Percentiles rank a stretch among this genome's conserved stretches.
Conservation (phyloP, 225 moss, liverwort and hornwort genomes). For the Lunularia cruciata region DNA sequence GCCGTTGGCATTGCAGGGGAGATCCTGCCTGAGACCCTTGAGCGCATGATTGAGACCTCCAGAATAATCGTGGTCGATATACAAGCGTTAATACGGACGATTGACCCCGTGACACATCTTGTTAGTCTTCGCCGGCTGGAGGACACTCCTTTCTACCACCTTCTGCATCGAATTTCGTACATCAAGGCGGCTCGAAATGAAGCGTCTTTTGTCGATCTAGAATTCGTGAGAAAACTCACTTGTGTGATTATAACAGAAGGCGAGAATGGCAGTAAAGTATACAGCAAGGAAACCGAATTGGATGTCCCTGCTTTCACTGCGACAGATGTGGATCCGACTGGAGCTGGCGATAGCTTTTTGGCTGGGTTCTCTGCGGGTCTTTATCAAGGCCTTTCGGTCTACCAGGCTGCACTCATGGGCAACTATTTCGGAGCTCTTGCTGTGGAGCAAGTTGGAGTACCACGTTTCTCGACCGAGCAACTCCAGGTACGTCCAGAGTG, state of each 20-base stretch:
- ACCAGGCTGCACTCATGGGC: slow-evolving; percentile 86
- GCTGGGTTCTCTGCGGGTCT: slow-evolving; percentile 94
- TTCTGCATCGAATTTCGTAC: slow-evolving; percentile 66
- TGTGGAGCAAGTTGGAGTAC: slow-evolving; percentile 88
- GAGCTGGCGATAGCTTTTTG: slow-evolving; percentile 96
- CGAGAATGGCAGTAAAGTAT: slow-evolving; percentile 82
- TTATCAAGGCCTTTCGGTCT: slow-evolving; percentile 74
- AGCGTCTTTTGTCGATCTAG: slow-evolving; percentile 78
- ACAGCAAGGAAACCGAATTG: slow-evolving; percentile 66
- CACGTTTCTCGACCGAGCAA: slow-evolving; percentile 67
- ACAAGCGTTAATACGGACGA: slow-evolving; percentile 87
- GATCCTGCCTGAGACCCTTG: slow-evolving; percentile 77
- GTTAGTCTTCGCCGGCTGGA: slow-evolving; percentile 76
- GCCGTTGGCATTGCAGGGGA: slow-evolving; percentile 92
- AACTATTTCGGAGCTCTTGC: slow-evolving; percentile 96
- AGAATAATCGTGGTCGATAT: slow-evolving; percentile 83
- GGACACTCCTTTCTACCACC: slow-evolving; percentile 74
- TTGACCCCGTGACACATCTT: slow-evolving; percentile 65
- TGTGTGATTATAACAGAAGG: slow-evolving; percentile 94
- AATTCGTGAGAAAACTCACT: slow-evolving; percentile 70
- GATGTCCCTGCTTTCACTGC: slow-evolving; percentile 83
- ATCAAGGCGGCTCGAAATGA: slow-evolving; percentile 88
- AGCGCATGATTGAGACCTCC: slow-evolving; percentile 65
- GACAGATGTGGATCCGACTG: slow-evolving; percentile 85
- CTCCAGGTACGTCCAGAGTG: slow-evolving; percentile 58